These are phyloP conservation scores for Penicillium arizonense DNA, from an alignment of 495 filamentous ascomycete species.

Conservation along the genomic window DNA sequence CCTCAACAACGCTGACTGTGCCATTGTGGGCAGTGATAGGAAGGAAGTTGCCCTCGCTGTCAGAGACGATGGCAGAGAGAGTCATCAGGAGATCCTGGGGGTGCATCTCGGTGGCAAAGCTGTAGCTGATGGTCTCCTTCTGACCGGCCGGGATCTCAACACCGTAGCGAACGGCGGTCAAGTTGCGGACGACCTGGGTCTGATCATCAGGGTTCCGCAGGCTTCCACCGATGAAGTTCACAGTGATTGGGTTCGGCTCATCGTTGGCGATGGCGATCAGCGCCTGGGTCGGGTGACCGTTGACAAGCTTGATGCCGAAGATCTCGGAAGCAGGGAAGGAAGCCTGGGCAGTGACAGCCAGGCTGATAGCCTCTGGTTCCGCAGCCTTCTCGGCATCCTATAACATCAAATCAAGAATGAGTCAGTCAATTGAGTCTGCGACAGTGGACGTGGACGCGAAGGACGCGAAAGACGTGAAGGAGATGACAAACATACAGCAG, in stretches of 20 bases:
- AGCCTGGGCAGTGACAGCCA: slow-evolving; percentile 73
- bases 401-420: slow-evolving; percentile 6
- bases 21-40: slow-evolving; percentile 82
- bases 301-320: slow-evolving; percentile 94
- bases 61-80: slow-evolving; percentile 70
- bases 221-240: slow-evolving; percentile 76
- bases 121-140: slow-evolving; percentile 73
- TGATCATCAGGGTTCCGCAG: slow-evolving; percentile 62
- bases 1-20: slow-evolving; percentile 86
- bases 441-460: not conserved
- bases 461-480: slow-evolving; percentile 2
- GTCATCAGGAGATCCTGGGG: slow-evolving; percentile 83
- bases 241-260: slow-evolving; percentile 71
- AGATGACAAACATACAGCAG: slow-evolving; percentile 53
- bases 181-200: slow-evolving; percentile 69
- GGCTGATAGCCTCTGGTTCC: slow-evolving; percentile 49
- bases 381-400: slow-evolving; percentile 50
- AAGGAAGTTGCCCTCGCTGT: slow-evolving; percentile 64
- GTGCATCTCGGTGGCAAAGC: slow-evolving; percentile 87
- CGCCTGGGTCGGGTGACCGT: slow-evolving; percentile 82
- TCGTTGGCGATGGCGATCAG: slow-evolving; percentile 80
- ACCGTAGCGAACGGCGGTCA: slow-evolving; percentile 74
- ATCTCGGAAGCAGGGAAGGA: slow-evolving; percentile 86
- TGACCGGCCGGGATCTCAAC: slow-evolving; percentile 75
- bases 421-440: slow-evolving; percentile 25